A percentile compares a stretch with the other conserved stretches of the same genome.
These are phyloP conservation scores for Aspergillus terreus DNA, from an alignment of 2,329 filamentous ascomycete genomes.

Conservation along the genomic window DNA sequence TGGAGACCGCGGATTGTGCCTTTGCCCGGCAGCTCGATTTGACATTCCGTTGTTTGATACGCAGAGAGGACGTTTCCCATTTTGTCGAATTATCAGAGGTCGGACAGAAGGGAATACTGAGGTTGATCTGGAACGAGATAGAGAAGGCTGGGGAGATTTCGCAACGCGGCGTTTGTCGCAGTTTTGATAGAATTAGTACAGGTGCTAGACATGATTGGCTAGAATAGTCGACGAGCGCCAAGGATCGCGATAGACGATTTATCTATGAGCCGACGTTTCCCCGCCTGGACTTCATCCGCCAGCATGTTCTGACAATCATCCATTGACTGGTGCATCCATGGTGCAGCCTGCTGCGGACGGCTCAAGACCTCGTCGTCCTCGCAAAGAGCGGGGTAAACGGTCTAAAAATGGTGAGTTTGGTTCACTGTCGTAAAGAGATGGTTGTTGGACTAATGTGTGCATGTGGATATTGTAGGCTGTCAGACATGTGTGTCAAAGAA, in stretches of 20 bases:
- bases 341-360: background rate
- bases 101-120: background rate
- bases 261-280: no score
- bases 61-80: conserved; percentile 12
- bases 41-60: conserved; percentile 7
- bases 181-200: background rate
- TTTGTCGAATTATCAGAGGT: no score
- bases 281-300: no score
- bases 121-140: no score
- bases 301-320: background rate
- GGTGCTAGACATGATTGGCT: conserved; percentile 3
- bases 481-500: conserved; percentile 8
- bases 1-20: conserved; percentile 16
- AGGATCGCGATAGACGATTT: background rate
- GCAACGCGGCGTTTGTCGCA: no score
- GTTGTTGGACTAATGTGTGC: no score
- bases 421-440: no score
- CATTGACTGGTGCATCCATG: background rate
- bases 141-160: no score
- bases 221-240: conserved; percentile 4
- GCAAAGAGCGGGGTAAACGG: conserved; percentile 7
- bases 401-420: conserved; percentile 7
- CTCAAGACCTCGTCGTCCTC: conserved; percentile 3
- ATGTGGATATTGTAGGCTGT: conserved; percentile 3
- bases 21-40: conserved; percentile 2